These are phyloP conservation scores for Thuja plicata DNA, from an alignment of 83 land plant genomes.

Conservation along the genomic window DNA sequence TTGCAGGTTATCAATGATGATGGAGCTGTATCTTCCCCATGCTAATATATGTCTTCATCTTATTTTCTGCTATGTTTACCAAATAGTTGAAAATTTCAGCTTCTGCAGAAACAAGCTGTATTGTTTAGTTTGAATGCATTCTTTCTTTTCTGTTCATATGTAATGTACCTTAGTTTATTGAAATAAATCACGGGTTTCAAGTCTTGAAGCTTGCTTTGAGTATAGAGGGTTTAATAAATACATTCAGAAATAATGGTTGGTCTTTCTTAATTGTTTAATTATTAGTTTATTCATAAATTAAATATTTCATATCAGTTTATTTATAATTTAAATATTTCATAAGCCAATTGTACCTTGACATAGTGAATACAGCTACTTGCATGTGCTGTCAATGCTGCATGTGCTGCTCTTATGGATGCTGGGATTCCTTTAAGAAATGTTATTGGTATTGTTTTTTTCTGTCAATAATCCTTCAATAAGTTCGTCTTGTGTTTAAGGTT, in stretches of 20 bases:
- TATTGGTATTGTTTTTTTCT: conserved; percentile 51
- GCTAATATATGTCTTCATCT: background rate
- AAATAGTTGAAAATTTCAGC: background rate
- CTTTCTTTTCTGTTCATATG: background rate
- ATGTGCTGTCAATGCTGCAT: conserved; percentile 88
- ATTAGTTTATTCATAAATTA: background rate
- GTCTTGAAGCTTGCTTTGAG: background rate
- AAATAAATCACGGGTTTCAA: background rate
- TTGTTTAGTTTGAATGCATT: background rate
- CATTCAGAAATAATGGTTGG: background rate
- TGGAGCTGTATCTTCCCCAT: conserved; percentile 84
- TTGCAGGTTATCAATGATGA: conserved; percentile 92
- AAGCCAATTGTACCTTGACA: conserved; percentile 19
- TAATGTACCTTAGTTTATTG: background rate
- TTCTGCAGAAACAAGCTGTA: background rate
- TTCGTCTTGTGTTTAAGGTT: background rate
- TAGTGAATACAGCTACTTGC: conserved; percentile 41
- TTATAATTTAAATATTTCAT: background rate
- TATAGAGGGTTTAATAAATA: background rate
- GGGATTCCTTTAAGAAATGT: conserved; percentile 81
- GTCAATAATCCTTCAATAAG: conserved; percentile 3
- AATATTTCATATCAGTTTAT: too few species aligned
- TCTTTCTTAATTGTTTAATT: background rate
- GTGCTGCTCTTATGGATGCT: conserved; percentile 91
- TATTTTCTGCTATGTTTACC: background rate